Evolutionary conservation across 371 early-diverging fungal species (phyloP), one percentile per base, ranked within the genome.

Genomic region (Lichtheimia hyalospora): DNA sequence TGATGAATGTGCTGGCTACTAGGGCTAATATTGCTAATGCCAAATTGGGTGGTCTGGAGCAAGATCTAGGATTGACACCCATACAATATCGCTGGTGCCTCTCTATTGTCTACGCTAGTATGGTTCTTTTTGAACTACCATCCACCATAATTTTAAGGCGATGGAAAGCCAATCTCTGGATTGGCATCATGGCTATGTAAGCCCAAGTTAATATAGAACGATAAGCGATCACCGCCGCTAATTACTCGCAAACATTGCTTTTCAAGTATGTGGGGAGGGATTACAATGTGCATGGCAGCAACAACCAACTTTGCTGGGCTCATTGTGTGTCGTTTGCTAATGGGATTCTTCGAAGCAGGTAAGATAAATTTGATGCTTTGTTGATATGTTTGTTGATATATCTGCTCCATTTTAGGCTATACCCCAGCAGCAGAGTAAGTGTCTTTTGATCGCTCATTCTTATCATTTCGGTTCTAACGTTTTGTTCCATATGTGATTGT

Each of bases 231-330:
- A n/a, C n/a, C n/a, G n/a, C n/a, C n/a, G n/a, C n/a, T n/a, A n/a
- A n/a, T n/a, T n/a, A n/a, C n/a, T n/a, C n/a, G n/a, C n/a, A n/a
- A n/a, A n/a, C n/a, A n/a, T 23, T 24, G 6, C 16, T 46, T n/a
- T n/a, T 14, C 0, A n/a, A 50, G 50, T 50, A 14, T 24, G 6
- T 50, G 50, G 50, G 50, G 50, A 16, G 23, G 21, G 1, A 6
- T 50, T 5, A 23, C 23, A 5, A 16, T 50, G 50, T 50, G 50
- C 50, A 50, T 50, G 50, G 23, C 50, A 21, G 50, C 50, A 3
- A 50, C 50, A 2, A 50, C 50, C 16, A 24, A 50, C 23, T 50
- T 50, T 50, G 50, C 50, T 20, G 50, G 50, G 7, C 24, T 50
- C 16, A 16, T 50, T 50, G 50, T 50, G 12, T 50, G 50, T 21